Evolutionary conservation across 192 early-diverging fungal species (phyloP).

Genomic region (Mortierella claussenii): DNA sequence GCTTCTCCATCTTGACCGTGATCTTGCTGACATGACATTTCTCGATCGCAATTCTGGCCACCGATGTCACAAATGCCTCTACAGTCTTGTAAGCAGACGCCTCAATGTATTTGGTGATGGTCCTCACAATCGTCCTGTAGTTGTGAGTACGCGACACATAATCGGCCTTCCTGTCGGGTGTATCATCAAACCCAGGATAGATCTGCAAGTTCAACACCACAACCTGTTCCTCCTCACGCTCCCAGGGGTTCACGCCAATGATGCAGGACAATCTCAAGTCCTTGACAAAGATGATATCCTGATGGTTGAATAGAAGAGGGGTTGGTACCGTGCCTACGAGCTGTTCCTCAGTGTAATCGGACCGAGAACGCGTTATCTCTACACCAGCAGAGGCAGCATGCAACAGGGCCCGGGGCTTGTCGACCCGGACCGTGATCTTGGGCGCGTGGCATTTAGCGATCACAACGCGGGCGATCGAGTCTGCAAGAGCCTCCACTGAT

Average conservation of each 20-base stretch:
- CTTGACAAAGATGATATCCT: conserved; percentile 90
- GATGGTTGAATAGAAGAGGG: conserved; percentile 49
- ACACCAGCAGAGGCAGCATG: conserved; percentile 91
- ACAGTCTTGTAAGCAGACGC: conserved; percentile 91
- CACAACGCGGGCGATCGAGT: conserved; percentile 69
- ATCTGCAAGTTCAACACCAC: conserved; percentile 85
- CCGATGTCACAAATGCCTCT: conserved; percentile 90
- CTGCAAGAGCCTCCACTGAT: conserved; percentile 78
- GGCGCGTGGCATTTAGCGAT: conserved; percentile 72
- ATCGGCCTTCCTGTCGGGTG: conserved; percentile 57
- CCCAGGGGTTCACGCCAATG: conserved; percentile 96
- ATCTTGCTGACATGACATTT: conserved; percentile 90
- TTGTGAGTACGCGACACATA: conserved; percentile 81
- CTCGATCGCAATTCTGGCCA: conserved; percentile 81
- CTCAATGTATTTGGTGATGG: conserved; percentile 84
- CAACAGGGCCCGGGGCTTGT: conserved; percentile 91
- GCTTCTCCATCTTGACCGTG: conserved; percentile 92
- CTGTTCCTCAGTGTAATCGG: conserved; percentile 47
- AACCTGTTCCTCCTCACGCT: conserved; percentile 93
- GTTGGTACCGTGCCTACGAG: conserved; percentile 39
- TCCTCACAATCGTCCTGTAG: conserved; percentile 89
- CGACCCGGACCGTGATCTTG: conserved; percentile 76
- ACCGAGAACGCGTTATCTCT: conserved; percentile 82
- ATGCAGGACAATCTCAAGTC: conserved; percentile 83
- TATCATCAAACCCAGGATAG: conserved; percentile 58